These are phyloP conservation scores for Vaccinium corymbosum DNA, from an alignment of 148 eudicot species.

Conservation along the genomic window DNA sequence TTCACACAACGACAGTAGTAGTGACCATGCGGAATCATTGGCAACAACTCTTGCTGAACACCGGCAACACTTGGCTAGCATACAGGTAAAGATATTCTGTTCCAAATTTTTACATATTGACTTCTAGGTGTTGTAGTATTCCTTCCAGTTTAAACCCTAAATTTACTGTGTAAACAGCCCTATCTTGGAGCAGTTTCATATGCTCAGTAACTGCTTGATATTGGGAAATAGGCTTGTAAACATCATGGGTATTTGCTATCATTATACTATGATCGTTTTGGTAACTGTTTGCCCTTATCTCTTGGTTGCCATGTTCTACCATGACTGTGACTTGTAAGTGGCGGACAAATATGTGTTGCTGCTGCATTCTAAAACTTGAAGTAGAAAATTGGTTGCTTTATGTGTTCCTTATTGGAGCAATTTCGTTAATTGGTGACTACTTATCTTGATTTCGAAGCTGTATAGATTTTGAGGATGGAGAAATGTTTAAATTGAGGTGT, in stretches of 20 bases:
- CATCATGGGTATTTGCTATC: not conserved
- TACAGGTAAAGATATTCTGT: conserved; percentile 53
- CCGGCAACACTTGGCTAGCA: conserved; percentile 87
- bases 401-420: not conserved
- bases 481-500: not conserved
- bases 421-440: not conserved
- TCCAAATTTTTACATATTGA: not conserved
- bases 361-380: not conserved
- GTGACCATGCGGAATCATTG: conserved; percentile 87
- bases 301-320: not conserved
- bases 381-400: conserved; percentile 6
- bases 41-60: conserved; percentile 91
- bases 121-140: not conserved
- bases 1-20: conserved; percentile 58
- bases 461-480: not conserved
- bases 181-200: not conserved
- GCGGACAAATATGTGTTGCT: not conserved
- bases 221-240: not conserved
- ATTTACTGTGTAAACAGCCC: not conserved
- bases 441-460: not conserved
- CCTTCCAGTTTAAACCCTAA: not conserved
- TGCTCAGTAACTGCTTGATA: not conserved
- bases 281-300: not conserved
- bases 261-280: not conserved
- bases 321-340: not conserved